Conservation (phyloP, 2,329 filamentous ascomycete genomes). For the Pseudogymnoascus sp. region DNA sequence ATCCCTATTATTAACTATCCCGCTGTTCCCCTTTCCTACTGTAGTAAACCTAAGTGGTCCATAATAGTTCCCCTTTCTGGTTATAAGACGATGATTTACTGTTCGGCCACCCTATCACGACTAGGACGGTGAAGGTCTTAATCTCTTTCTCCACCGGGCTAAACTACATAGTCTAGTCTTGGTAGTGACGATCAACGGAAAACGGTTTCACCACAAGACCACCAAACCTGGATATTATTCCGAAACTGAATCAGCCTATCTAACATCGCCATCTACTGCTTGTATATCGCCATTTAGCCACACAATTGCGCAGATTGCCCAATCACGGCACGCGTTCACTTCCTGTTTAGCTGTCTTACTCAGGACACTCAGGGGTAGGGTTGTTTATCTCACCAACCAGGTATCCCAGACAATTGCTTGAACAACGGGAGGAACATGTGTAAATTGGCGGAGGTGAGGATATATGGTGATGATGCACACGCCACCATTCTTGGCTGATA, state of each 20-base stretch:
- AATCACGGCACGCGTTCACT: background rate
- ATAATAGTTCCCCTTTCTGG: background rate
- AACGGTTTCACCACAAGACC: background rate
- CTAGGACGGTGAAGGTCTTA: background rate
- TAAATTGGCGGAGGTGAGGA: background rate
- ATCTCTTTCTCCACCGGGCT: slow-evolving; percentile 1
- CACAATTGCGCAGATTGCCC: background rate
- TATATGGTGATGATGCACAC: background rate
- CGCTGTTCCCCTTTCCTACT: background rate
- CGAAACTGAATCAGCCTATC: background rate
- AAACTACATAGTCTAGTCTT: background rate
- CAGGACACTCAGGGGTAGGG: background rate
- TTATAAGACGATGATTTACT: background rate
- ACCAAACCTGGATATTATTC: slow-evolving; percentile 1
- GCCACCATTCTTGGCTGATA: background rate
- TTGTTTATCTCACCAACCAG: slow-evolving; percentile 1
- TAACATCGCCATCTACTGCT: background rate
- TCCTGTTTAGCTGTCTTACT: background rate
- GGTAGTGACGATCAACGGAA: background rate
- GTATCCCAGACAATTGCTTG: background rate
- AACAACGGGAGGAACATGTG: background rate
- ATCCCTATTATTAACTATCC: slow-evolving; percentile 1
- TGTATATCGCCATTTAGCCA: slow-evolving; percentile 2
- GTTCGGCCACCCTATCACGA: background rate
- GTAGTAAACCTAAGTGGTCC: too few relatives aligned